Conservation (phyloP, 2,329 filamentous ascomycete genomes). For the Ophiocordyceps unilateralis region DNA sequence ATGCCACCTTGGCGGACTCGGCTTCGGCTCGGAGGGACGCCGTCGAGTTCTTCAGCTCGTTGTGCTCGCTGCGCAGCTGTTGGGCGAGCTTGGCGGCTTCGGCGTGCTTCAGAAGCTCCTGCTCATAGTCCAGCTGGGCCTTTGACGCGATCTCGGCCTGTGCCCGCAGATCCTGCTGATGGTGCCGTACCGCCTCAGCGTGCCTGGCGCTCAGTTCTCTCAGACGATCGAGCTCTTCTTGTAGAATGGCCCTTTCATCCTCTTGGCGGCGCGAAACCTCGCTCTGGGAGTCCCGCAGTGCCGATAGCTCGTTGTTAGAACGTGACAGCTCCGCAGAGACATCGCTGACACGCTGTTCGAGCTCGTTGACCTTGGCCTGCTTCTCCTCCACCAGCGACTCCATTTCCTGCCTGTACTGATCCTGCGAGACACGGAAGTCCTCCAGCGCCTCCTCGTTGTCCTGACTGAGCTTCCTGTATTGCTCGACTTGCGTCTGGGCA, state of each 20-base stretch:
- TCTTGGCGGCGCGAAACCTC: conserved; percentile 55
- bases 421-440: conserved; percentile 61
- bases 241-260: conserved; percentile 65
- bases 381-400: conserved; percentile 61
- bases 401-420: conserved; percentile 77
- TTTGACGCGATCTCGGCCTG: conserved; percentile 88
- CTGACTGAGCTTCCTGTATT: conserved; percentile 79
- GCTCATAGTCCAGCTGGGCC: conserved; percentile 90
- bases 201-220: conserved; percentile 74
- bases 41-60: conserved; percentile 64
- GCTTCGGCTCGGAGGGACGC: conserved; percentile 63
- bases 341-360: conserved; percentile 71
- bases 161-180: conserved; percentile 80
- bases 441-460: conserved; percentile 74
- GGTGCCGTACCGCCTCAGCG: conserved; percentile 61
- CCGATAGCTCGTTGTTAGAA: conserved; percentile 68
- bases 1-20: conserved; percentile 64
- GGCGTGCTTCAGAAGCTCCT: conserved; percentile 84
- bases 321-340: conserved; percentile 65
- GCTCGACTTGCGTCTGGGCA: conserved; percentile 64
- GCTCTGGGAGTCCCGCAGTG: conserved; percentile 62
- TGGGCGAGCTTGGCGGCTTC: conserved; percentile 83
- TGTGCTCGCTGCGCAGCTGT: conserved; percentile 60
- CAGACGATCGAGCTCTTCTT: conserved; percentile 62
- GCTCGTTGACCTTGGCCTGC: conserved; percentile 60